phyloP scores from a whole-genome alignment of 192 early-diverging fungal species.

The Entomortierella lignicola region DNA sequence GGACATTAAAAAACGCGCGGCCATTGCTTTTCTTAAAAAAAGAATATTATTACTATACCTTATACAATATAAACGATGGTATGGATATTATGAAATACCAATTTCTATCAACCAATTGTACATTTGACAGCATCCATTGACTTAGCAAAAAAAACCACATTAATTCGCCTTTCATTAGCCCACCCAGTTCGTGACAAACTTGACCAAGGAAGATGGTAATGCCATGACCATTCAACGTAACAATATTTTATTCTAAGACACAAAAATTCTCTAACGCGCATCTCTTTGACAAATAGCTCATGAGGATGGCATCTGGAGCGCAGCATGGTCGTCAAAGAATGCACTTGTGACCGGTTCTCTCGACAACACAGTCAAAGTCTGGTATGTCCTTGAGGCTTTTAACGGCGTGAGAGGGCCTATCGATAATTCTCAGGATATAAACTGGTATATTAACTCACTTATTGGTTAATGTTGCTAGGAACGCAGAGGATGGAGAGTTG shows the following conservation, averaged over 20 bases:
- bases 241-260: not conserved
- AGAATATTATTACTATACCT: not conserved
- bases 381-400: constrained; percentile 59
- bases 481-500: constrained; percentile 65
- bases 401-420: not conserved
- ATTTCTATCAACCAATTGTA: too few species aligned
- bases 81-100: not conserved
- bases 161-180: constrained; percentile 45
- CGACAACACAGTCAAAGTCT: constrained; percentile 83
- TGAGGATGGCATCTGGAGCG: constrained; percentile 85
- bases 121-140: not conserved
- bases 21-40: too few species aligned
- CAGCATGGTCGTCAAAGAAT: constrained; percentile 77
- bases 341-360: constrained; percentile 80
- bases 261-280: not conserved
- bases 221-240: not conserved
- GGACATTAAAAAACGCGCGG: too few species aligned
- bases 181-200: constrained; percentile 62
- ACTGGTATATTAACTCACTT: not conserved
- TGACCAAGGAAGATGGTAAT: constrained; percentile 60
- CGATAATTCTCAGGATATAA: not conserved
- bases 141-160: not conserved
- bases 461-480: constrained; percentile 56
- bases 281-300: constrained; percentile 66
- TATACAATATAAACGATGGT: not conserved